Conservation (phyloP, 2,329 filamentous ascomycete species). For the Aspergillus melleus region DNA sequence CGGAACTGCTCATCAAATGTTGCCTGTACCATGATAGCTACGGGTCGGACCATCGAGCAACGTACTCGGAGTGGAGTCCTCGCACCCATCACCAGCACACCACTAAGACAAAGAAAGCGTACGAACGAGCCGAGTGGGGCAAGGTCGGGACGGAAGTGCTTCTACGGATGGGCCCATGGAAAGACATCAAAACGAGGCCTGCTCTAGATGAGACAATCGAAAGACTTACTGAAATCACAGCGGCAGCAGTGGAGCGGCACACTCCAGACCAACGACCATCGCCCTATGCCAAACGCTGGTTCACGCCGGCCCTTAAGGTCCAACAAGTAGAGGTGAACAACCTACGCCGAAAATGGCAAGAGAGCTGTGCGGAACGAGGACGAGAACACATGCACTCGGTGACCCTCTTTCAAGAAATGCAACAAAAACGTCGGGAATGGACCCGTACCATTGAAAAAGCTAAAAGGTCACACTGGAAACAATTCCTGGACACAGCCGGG, state of each 20-base stretch:
- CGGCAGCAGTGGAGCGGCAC: too few relatives aligned
- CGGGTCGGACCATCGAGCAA: slow-evolving; percentile 21
- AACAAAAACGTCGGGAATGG: slow-evolving; percentile 17
- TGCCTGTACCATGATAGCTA: slow-evolving; percentile 27
- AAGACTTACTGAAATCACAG: too few relatives aligned
- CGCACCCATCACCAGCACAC: too few relatives aligned
- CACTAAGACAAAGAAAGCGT: slow-evolving; percentile 15
- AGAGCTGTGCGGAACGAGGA: slow-evolving; percentile 7
- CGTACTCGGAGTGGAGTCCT: slow-evolving; percentile 23
- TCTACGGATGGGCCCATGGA: too few relatives aligned
- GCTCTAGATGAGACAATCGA: slow-evolving; percentile 11
- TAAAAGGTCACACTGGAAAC: slow-evolving; percentile 21
- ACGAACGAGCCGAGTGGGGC: slow-evolving; percentile 13
- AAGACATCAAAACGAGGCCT: too few relatives aligned
- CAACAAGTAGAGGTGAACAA: slow-evolving; percentile 23
- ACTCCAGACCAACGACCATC: slow-evolving; percentile 6
- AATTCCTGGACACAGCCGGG: slow-evolving; percentile 23
- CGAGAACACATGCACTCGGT: slow-evolving; percentile 7
- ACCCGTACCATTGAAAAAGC: slow-evolving; percentile 22
- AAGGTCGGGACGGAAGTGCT: slow-evolving; percentile 8
- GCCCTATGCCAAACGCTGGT: slow-evolving; percentile 27
- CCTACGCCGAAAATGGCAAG: slow-evolving; percentile 20
- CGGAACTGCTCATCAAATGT: slow-evolving; percentile 19
- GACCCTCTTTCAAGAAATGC: slow-evolving; percentile 14
- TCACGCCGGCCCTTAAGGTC: slow-evolving; percentile 23